phyloP scores from a whole-genome alignment of 192 early-diverging fungal genomes.

The Linnemannia zychae region DNA sequence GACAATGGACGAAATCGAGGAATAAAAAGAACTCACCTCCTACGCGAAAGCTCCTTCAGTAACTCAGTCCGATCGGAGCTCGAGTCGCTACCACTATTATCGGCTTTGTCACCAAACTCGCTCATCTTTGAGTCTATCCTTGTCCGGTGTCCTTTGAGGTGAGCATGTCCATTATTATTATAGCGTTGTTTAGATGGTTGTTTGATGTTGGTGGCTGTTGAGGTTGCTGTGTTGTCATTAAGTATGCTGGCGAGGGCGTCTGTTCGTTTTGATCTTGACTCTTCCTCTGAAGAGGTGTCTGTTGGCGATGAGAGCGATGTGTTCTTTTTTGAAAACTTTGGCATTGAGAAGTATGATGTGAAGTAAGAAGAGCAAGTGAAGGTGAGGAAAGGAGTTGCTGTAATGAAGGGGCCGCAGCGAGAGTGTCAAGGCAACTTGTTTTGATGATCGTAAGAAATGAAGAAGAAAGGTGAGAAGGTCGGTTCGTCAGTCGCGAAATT shows the following conservation, averaged over 20 bases:
- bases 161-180: conserved; percentile 10
- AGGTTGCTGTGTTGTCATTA: neutral
- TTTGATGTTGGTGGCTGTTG: conserved; percentile 5
- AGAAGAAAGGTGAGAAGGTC: too few species aligned
- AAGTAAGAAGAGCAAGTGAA: neutral
- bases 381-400: too few species aligned
- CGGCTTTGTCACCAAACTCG: conserved; percentile 12
- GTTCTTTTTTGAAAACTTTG: neutral
- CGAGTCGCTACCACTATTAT: conserved; percentile 14
- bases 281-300: neutral
- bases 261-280: neutral
- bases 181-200: conserved; percentile 15
- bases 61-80: conserved; percentile 14
- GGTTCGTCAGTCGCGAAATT: too few species aligned
- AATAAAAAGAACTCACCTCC: neutral
- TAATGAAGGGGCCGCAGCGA: too few species aligned
- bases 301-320: neutral
- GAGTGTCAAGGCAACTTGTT: too few species aligned
- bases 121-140: conserved; percentile 12
- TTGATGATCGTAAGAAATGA: too few species aligned
- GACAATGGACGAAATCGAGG: neutral
- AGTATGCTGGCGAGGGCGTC: neutral
- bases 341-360: neutral
- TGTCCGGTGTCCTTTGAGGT: conserved; percentile 6
- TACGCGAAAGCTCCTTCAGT: conserved; percentile 7